Evolutionary conservation across 1,139 yeast genomes (phyloP), one percentile per base, ranked within the genome.

Genomic region (Scheffersomyces cryptocercus): DNA sequence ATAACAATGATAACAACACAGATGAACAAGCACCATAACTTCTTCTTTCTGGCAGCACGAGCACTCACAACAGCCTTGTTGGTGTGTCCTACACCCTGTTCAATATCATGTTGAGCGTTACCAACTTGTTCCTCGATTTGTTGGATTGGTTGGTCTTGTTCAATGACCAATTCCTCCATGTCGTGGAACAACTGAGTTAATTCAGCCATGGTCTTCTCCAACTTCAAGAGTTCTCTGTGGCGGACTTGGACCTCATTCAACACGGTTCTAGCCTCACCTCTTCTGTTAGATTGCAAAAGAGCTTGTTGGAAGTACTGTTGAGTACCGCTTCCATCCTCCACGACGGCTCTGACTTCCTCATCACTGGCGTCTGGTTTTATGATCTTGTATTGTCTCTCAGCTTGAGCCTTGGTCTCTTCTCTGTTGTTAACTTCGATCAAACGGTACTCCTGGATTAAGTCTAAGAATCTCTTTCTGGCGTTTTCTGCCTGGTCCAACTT

Each of bases 191-290:
- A 80, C 71, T 88, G 96, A 37, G 96, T 89, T 65, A 93, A 81
- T 70, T 93, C 99, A 37, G 95, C 90, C 88, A 95, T 89, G 46
- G 97, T 87, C 70, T 88, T 85, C 70, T 91, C 98, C 68, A 95
- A 86, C 73, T 90, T 88, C 72, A 89, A 85, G 64, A 95, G 82
- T 71, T 93, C 99, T 62, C 88, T 85, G 73, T 95, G 99, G 73
- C 99, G 85, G 38, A 88, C 84, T 70, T 93, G 97, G 44, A 95
- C 99, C 69, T 95, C 99, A 58, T 89, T 88, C 58, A 93, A 79
- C 3, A 95, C 99, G 30, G 97, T 83, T 65, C 95, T 82, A 41
- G 99, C 98, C 69, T 93, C 97, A 55, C 99, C 99, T 60, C 96
- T 84, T 70, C 97, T 85, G 67, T 89, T 88, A 45, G 96, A 86